Evolutionary conservation across 2,329 filamentous ascomycete genomes (phyloP).

Genomic region (Penicillium verrucosum): DNA sequence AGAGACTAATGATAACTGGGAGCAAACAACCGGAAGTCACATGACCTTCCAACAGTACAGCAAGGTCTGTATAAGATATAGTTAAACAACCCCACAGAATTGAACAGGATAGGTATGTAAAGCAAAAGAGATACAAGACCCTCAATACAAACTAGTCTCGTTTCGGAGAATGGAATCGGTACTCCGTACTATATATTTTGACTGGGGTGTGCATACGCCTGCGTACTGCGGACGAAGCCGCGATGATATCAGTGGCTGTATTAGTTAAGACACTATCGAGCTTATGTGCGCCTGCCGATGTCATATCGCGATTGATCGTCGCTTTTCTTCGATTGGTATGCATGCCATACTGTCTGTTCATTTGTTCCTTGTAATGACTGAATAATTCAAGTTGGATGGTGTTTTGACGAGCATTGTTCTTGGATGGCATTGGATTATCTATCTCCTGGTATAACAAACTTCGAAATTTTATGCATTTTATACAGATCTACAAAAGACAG

Average conservation of each 20-base stretch:
- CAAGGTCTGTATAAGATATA: background rate
- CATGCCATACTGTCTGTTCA: background rate
- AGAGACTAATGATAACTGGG: no score
- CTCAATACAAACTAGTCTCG: background rate
- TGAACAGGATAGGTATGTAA: background rate
- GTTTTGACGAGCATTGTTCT: background rate
- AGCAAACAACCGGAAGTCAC: no score
- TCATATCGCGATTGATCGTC: background rate
- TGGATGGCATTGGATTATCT: background rate
- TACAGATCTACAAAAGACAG: background rate
- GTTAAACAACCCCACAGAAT: background rate
- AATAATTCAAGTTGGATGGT: background rate
- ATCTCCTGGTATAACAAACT: no score
- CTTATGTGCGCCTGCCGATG: background rate
- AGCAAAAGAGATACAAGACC: no score
- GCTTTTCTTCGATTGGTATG: background rate
- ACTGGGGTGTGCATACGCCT: background rate
- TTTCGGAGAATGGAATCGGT: background rate
- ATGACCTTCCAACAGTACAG: background rate
- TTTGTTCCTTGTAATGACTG: background rate
- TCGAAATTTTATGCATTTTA: no score
- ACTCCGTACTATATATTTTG: background rate
- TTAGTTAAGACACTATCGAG: background rate
- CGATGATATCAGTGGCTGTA: constrained; percentile 9
- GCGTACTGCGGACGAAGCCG: background rate